Conservation (phyloP, 345 rosid genomes). For the Excoecaria cochinchinensis region DNA sequence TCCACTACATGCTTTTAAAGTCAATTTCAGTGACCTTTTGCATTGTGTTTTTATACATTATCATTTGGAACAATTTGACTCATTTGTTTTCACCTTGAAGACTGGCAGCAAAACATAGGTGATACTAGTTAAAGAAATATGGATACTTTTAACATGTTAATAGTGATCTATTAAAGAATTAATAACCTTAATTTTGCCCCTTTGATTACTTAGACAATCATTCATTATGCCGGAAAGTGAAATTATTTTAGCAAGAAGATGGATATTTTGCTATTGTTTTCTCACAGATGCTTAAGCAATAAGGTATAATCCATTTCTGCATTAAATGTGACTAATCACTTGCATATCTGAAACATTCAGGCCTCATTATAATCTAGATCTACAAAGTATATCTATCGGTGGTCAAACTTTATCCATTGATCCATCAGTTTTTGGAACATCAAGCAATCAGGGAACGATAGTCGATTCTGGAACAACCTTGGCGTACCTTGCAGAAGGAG, state of each 20-base stretch:
- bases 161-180: too few relatives aligned
- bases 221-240: too few relatives aligned
- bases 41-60: background rate
- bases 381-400: constrained; percentile 77
- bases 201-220: too few relatives aligned
- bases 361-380: constrained; percentile 95
- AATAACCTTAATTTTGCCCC: too few relatives aligned
- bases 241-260: background rate
- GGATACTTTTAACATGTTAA: too few relatives aligned
- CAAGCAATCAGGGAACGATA: constrained; percentile 78
- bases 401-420: constrained; percentile 65
- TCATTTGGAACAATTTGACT: too few relatives aligned
- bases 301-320: background rate
- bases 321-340: constrained; percentile 25
- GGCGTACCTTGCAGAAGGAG: constrained; percentile 85
- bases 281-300: background rate
- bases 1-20: background rate
- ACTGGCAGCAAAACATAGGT: too few relatives aligned
- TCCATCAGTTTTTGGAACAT: constrained; percentile 68
- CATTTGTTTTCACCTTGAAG: too few relatives aligned
- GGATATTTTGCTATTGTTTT: background rate
- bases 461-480: constrained; percentile 95
- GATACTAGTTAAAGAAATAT: too few relatives aligned
- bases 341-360: constrained; percentile 42
- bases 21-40: background rate